Base-by-base conservation (phyloP, 1,284 basidiomycete species). In the Ceratobasidium sp. region DNA sequence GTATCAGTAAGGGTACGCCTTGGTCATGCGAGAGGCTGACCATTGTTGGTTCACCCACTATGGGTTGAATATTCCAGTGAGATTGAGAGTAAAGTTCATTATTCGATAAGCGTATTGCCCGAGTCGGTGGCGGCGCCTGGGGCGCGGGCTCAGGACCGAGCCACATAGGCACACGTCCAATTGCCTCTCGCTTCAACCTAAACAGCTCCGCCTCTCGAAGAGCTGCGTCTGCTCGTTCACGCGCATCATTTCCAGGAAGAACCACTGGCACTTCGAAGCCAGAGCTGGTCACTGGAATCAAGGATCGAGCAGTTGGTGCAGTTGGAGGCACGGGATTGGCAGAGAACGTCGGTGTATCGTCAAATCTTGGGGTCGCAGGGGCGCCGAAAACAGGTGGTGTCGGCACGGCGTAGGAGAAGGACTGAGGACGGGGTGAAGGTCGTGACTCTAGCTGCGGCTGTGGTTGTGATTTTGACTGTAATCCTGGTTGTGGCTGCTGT, bases 171-270 rank as follows among this genome's bases (percentile, higher is more conserved):
- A 67, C 64, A 13, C 64, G 64, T 18, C 23, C 7, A 5, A 67
- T 54, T 6, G 64, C 64, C 32, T 67, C 64, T 14, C 64, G 49
- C 32, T 67, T 67, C 23, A 67, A 23, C 38, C 64, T 67, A 41
- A 67, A 67, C 7, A 67, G 41, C 26, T 67, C 64, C 4, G 64
- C 64, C 23, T 67, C 64, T 23, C 64, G 49, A 30, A 67, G 64
- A 1, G 64, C 64, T 7, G 64, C 64, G 21, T 67, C 64, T 44
- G 64, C 64, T 1, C 64, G 64, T 26, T 67, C 64, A 14, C 64
- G 64, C 41, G 64, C 64, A 50, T 67, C 50, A 14, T 44, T 52
- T 21, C 64, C 64, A 4, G 64, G 64, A 26, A 67, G 35, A 9
- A 67, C 23, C 0, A 28, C 64, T 13, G 64, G 64, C 6, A 67